These are phyloP conservation scores for Usnea hakonensis DNA, from an alignment of 495 filamentous ascomycete species.

Conservation along the genomic window DNA sequence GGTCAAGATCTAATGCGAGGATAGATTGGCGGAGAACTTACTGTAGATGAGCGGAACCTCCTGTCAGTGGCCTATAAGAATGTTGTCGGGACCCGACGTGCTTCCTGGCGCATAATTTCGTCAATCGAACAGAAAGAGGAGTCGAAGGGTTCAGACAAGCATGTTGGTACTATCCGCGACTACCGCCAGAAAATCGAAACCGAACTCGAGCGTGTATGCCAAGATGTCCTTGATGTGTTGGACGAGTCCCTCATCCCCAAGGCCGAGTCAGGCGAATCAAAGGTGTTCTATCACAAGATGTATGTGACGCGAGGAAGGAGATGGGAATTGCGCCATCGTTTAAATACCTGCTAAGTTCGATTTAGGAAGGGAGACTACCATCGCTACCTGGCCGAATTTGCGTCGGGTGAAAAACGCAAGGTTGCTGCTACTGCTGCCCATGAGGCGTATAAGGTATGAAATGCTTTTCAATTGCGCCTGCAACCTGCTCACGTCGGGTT, in stretches of 20 bases:
- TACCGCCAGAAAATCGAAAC: conserved; percentile 99
- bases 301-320: conserved; percentile 39
- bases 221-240: conserved; percentile 95
- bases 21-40: conserved; percentile 87
- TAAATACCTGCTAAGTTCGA: conserved; percentile 3
- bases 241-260: conserved; percentile 95
- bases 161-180: conserved; percentile 89
- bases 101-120: conserved; percentile 98
- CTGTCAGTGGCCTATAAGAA: conserved; percentile 99
- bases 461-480: conserved; percentile 2
- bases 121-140: conserved; percentile 99
- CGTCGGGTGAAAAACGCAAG: conserved; percentile 98
- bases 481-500: conserved; percentile 11
- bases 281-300: conserved; percentile 99
- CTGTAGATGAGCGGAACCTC: conserved; percentile 98
- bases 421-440: conserved; percentile 89
- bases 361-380: conserved; percentile 99
- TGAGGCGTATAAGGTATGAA: conserved; percentile 93
- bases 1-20: conserved; percentile 19
- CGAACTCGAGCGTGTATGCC: conserved; percentile 96
- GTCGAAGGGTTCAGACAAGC: conserved; percentile 97
- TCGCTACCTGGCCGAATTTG: conserved; percentile 98
- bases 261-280: conserved; percentile 96
- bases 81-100: conserved; percentile 96
- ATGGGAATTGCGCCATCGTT: background rate